These are phyloP conservation scores for Blastobotrys proliferans DNA, from an alignment of 1,139 yeast species.

Conservation along the genomic window DNA sequence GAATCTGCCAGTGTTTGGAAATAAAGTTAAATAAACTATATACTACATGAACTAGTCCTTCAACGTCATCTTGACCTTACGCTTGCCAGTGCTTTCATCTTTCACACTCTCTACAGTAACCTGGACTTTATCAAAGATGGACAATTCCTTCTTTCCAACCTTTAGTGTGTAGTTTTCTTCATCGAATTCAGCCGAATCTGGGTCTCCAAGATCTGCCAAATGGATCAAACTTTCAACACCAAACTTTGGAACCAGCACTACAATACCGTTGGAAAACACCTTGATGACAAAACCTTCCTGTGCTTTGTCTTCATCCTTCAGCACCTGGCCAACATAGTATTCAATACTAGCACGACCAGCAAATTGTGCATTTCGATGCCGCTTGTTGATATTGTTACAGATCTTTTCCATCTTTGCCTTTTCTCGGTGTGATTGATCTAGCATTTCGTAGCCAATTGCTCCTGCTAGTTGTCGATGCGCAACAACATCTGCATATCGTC, in stretches of 20 bases:
- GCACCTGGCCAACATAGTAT: slow-evolving; percentile 95
- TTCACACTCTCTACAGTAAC: slow-evolving; percentile 78
- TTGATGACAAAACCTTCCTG: slow-evolving; percentile 92
- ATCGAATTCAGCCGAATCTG: slow-evolving; percentile 63
- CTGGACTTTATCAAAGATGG: slow-evolving; percentile 79
- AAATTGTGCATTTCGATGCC: slow-evolving; percentile 97
- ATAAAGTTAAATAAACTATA: background rate
- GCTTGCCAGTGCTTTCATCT: slow-evolving; percentile 87
- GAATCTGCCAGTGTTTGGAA: background rate
- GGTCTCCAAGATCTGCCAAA: slow-evolving; percentile 65
- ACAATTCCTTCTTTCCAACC: slow-evolving; percentile 51
- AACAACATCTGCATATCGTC: slow-evolving; percentile 96
- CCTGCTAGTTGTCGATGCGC: slow-evolving; percentile 98
- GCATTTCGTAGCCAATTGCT: slow-evolving; percentile 87
- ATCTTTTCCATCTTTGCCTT: slow-evolving; percentile 85
- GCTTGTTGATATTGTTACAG: slow-evolving; percentile 82
- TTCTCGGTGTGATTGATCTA: slow-evolving; percentile 80
- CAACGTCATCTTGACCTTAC: slow-evolving; percentile 71
- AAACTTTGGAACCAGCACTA: slow-evolving; percentile 91
- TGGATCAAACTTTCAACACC: slow-evolving; percentile 94
- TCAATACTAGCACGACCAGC: slow-evolving; percentile 98
- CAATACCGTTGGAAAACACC: slow-evolving; percentile 92
- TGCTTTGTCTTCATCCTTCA: slow-evolving; percentile 63
- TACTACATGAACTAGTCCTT: slow-evolving; percentile 13
- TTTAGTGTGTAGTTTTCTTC: slow-evolving; percentile 73